Evolutionary conservation across 495 filamentous ascomycete species (phyloP), one percentile per base, ranked within the genome.

Genomic region (Talaromyces borbonicus): DNA sequence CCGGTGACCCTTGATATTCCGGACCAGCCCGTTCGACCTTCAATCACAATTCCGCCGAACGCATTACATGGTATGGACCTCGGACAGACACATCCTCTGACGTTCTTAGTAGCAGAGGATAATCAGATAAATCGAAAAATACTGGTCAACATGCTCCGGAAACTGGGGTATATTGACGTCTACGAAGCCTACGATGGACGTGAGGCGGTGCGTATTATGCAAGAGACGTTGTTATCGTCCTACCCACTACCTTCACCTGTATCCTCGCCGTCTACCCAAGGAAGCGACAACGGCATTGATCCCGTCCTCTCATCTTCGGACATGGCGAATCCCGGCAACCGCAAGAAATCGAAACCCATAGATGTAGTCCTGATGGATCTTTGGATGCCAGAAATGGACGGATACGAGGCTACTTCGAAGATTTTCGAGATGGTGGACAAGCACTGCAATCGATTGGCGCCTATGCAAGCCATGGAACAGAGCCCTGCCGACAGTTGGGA

Each of bases 341-440:
- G 39, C 8, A 48, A 52, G 35, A 62, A 55, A 45, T 38, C 63
- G 22, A 72, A 67, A 44, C 52, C 65, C 4, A 77, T 88, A 48
- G 77, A 87, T 56, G 70, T 84, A 1, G 69, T 90, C 16, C 59
- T 88, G 22, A 90, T 90, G 85, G 85, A 90, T 59, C 71, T 90
- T 5, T 90, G 85, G 85, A 90, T 90, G 85, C 85, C 85, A 2
- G 69, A 78, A 47, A 84, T 87, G 78, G 85, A 90, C 53, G 85
- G 85, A 2, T 88, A 85, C 46, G 79, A 88, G 56, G 85, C 85
- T 5, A 78, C 84, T 0, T 68, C 74, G 40, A 61, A 62, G 20
- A 90, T 90, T 47, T 59, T 82, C n/a, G 60, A 69, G 43, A 67
- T 81, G 58, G 60, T 70, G 27, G 53, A 63, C 42, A 62, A 68